A percentile compares a stretch with the other conserved stretches of the same genome.
Evolutionary conservation across 257 asterid species (phyloP).

Genomic region (Cruciata laevipes): DNA sequence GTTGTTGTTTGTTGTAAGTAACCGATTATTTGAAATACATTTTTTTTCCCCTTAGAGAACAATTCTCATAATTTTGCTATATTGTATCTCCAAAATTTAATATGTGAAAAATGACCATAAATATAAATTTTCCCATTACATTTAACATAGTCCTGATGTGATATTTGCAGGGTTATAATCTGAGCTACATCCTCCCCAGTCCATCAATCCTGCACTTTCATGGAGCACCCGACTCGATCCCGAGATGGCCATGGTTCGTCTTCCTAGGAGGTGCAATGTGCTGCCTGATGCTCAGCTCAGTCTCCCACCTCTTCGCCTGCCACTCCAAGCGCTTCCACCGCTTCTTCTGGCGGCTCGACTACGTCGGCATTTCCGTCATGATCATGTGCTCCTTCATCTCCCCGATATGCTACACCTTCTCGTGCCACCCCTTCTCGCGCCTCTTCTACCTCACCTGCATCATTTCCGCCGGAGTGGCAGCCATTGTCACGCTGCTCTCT

Average conservation of each 20-base stretch:
- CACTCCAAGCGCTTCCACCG: constrained; percentile 62
- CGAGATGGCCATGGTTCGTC: constrained; percentile 90
- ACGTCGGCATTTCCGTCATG: constrained; percentile 81
- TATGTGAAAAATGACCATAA: no score
- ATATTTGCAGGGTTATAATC: constrained; percentile 43
- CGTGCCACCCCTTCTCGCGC: constrained; percentile 50
- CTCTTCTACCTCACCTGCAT: constrained; percentile 55
- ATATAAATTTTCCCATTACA: no score
- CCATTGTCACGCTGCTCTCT: constrained; percentile 53
- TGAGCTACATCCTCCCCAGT: constrained; percentile 29
- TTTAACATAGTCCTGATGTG: no score
- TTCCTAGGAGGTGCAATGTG: constrained; percentile 82
- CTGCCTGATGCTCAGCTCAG: constrained; percentile 64
- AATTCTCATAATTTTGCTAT: no score
- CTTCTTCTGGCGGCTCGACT: constrained; percentile 96
- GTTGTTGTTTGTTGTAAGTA: no score
- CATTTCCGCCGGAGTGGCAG: constrained; percentile 47
- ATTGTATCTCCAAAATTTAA: no score
- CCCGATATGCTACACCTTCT: constrained; percentile 71
- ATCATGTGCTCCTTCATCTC: constrained; percentile 79
- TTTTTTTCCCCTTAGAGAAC: no score
- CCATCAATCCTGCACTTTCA: constrained; percentile 27
- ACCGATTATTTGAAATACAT: no score
- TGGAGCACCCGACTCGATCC: constrained; percentile 29
- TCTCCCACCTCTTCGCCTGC: constrained; percentile 85